Evolutionary conservation across 306 rosid species (phyloP).

Genomic region (Fragaria iinumae): DNA sequence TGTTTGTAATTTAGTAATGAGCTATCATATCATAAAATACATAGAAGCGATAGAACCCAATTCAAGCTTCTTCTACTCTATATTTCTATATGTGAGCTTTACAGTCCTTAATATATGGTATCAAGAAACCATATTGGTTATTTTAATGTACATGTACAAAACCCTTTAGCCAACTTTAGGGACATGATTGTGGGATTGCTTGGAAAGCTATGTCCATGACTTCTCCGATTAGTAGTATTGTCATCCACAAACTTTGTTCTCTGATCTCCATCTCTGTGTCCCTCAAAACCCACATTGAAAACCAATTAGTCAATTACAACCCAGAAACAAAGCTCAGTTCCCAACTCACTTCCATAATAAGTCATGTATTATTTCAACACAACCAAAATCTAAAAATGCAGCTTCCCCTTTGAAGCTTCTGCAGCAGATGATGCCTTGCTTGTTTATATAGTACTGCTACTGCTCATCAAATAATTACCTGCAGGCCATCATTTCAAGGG

Average conservation of each 20-base stretch:
- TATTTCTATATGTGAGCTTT: not conserved
- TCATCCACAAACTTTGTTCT: not conserved
- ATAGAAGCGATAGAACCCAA: not conserved
- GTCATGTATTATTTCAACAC: not conserved
- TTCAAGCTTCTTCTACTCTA: not conserved
- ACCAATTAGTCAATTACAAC: not conserved
- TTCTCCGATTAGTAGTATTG: constrained; percentile 2
- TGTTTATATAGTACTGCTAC: constrained; percentile 3
- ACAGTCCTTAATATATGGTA: not conserved
- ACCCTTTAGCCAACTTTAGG: not conserved
- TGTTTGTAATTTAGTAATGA: constrained; percentile 2
- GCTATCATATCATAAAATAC: not conserved
- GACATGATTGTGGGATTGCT: constrained; percentile 9
- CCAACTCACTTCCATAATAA: constrained; percentile 2
- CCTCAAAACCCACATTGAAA: not conserved
- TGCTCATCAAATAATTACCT: constrained; percentile 6
- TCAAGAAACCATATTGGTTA: not conserved
- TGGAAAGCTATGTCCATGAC: constrained; percentile 28
- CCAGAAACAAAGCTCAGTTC: constrained; percentile 9
- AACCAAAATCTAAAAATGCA: constrained; percentile 8
- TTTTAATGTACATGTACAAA: not conserved
- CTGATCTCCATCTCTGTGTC: not conserved
- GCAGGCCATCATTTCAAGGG: constrained; percentile 4
- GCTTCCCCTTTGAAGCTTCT: constrained; percentile 3
- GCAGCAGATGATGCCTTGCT: constrained; percentile 7